Evolutionary conservation across 371 early-diverging fungal species (phyloP), one percentile per base, ranked within the genome.

Genomic region (Cladochytrium tenue): DNA sequence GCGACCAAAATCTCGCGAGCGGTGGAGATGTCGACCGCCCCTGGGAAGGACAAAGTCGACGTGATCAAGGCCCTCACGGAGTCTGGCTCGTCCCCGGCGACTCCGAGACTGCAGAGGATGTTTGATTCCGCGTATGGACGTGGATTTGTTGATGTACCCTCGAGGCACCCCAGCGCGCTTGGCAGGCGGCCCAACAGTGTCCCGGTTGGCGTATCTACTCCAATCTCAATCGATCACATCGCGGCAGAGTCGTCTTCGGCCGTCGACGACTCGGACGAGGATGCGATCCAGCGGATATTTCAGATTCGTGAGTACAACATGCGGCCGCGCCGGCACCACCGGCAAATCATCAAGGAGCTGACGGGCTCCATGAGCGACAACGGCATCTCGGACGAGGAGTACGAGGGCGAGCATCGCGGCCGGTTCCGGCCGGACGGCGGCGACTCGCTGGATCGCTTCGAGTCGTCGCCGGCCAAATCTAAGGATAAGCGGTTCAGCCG

Each of bases 71-170:
- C 2, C 27, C 58, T 4, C 43, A 35, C 10, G 50, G 64, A 55
- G 55, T 15, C 10, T 13, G 26, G 7, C 15, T 55, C 50, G 2
- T 59, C 60, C 2, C 56, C 65, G 0, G 66, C 68, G 1, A 71
- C 72, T 5, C 72, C 72, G 51, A 56, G 68, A 10, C 34, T 71
- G 5, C 72, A 71, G 43, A 57, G 52, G 55, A 67, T 71, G 67
- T 71, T 71, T 61, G 72, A 71, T 34, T 32, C 60, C 1, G 64
- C 67, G 20, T 71, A 71, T 63, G 72, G 72, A 0, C 67, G 51
- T 13, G 72, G 72, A 5, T 60, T 71, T 33, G 67, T 71, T 35
- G 61, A 58, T 2, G 55, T 55, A 15, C 43, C 43, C 43, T 43
- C 43, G 13, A 43, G 20, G 43, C 7, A 43, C 20, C 7, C 20